Evolutionary conservation across 108 stramenopile species (phyloP), one percentile per base, ranked within the genome.

Genomic region (Skeletonema grethae): DNA sequence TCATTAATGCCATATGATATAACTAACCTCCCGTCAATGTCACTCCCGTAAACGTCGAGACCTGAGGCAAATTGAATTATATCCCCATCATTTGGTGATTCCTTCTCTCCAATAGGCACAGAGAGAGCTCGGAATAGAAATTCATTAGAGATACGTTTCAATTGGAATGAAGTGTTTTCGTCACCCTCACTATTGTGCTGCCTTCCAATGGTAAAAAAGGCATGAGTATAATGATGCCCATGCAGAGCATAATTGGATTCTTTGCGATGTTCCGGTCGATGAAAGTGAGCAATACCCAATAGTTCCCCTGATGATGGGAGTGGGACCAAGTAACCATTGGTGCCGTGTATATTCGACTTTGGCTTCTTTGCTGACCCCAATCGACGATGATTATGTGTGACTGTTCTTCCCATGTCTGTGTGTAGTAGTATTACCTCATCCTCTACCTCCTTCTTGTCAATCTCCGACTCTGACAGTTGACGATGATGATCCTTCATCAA

Each of bases 271-370:
- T 83, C 80, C 15, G 94, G 92, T 50, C 94, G 76, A 78, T 92
- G 94, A 73, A 95, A 93, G 67, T 95, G 94, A 25, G 84, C 91
- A 41, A 95, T 88, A 4, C 94, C 94, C 65, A 95, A 69, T 15
- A 85, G 83, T 73, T 93, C 94, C 7, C 82, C 53, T 0, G 76
- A 79, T 0, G 70, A 18, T 25, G 79, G 82, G 7, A 91, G 77
- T 48, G 88, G 77, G 16, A 93, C 80, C 87, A 95, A 84, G 67
- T 90, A 93, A 3, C 86, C 92, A 46, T 93, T 93, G 22, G 92
- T 93, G 15, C 94, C 94, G 77, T 93, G 94, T 58, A 92, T 78
- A 55, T 77, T 70, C 18, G 71, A 80, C 67, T 70, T 82, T 5
- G 57, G 43, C 35, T 15, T 68, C 32, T 57, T 29, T 65, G 58